Conservation (phyloP, 805 yeast genomes). For the Suhomyces sp. region DNA sequence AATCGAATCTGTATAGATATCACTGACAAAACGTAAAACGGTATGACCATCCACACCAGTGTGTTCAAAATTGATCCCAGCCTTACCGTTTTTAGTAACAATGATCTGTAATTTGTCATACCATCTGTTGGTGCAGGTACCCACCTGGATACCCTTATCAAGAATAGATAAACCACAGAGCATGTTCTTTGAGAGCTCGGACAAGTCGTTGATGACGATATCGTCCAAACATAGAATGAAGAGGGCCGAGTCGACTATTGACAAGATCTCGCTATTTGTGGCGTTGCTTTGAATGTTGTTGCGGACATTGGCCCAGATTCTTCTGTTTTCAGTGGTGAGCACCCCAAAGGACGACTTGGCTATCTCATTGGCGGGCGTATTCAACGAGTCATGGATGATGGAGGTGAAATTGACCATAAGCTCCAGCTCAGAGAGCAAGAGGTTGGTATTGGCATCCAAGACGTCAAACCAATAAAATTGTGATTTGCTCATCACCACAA, state of each 20-base stretch:
- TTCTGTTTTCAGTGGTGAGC: slow-evolving; percentile 84
- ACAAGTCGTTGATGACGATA: slow-evolving; percentile 58
- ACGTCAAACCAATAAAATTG: slow-evolving; percentile 97
- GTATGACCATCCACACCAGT: slow-evolving; percentile 97
- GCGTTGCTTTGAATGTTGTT: slow-evolving; percentile 42
- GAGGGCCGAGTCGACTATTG: slow-evolving; percentile 76
- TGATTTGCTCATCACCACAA: slow-evolving; percentile 77
- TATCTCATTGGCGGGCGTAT: slow-evolving; percentile 52
- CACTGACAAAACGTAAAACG: slow-evolving; percentile 81
- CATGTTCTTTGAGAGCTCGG: slow-evolving; percentile 77
- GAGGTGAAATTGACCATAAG: slow-evolving; percentile 71
- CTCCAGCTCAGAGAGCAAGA: slow-evolving; percentile 73
- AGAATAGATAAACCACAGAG: slow-evolving; percentile 80
- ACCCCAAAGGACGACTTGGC: slow-evolving; percentile 85
- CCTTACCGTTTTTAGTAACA: slow-evolving; percentile 84
- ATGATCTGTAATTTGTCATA: slow-evolving; percentile 89
- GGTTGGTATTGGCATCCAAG: slow-evolving; percentile 66
- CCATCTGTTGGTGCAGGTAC: slow-evolving; percentile 94
- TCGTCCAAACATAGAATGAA: slow-evolving; percentile 85
- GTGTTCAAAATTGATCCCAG: slow-evolving; percentile 91
- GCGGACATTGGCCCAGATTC: slow-evolving; percentile 82
- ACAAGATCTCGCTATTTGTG: slow-evolving; percentile 66
- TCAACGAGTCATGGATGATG: slow-evolving; percentile 70
- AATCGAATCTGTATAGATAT: slow-evolving; percentile 88
- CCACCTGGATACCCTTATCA: slow-evolving; percentile 85